Evolutionary conservation across 2,329 filamentous ascomycete species (phyloP).

Genomic region (Davidsoniella virescens): DNA sequence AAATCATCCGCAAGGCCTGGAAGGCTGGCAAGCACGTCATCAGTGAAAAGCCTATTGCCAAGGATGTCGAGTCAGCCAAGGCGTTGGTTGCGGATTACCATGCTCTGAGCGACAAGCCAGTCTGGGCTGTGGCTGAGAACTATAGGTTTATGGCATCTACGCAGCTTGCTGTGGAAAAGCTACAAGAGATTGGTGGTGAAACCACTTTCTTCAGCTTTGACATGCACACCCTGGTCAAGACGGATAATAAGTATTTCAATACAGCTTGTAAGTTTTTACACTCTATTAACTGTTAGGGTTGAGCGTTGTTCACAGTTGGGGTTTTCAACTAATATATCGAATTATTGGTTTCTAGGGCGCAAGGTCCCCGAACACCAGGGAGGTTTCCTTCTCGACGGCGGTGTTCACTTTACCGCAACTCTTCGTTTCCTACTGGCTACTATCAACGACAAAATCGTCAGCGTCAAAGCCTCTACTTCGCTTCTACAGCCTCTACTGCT

Average conservation of each 20-base stretch:
- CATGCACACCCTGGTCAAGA: slow-evolving; percentile 27
- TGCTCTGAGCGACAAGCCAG: slow-evolving; percentile 19
- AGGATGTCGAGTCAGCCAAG: slow-evolving; percentile 32
- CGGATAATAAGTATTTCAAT: slow-evolving; percentile 30
- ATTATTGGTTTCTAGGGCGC: slow-evolving; percentile 30
- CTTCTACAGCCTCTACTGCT: slow-evolving; percentile 40
- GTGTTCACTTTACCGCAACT: slow-evolving; percentile 54
- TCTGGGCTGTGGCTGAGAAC: slow-evolving; percentile 55
- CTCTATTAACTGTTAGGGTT: neutral
- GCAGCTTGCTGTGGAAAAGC: slow-evolving; percentile 25
- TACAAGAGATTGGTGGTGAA: slow-evolving; percentile 12
- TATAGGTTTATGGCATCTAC: slow-evolving; percentile 47
- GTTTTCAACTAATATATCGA: slow-evolving; percentile 5
- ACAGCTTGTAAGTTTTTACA: slow-evolving; percentile 24
- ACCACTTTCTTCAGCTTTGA: slow-evolving; percentile 24
- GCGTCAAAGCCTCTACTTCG: slow-evolving; percentile 37
- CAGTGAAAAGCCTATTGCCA: slow-evolving; percentile 52
- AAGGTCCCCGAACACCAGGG: slow-evolving; percentile 56
- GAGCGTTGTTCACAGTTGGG: neutral
- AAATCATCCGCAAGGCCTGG: slow-evolving; percentile 40
- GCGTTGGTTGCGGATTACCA: slow-evolving; percentile 24
- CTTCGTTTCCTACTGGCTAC: slow-evolving; percentile 40
- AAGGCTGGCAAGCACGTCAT: slow-evolving; percentile 54
- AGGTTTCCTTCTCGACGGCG: slow-evolving; percentile 60
- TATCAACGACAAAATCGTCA: slow-evolving; percentile 26